Evolutionary conservation across 306 rosid species (phyloP).

Genomic region (Malus sieversii): DNA sequence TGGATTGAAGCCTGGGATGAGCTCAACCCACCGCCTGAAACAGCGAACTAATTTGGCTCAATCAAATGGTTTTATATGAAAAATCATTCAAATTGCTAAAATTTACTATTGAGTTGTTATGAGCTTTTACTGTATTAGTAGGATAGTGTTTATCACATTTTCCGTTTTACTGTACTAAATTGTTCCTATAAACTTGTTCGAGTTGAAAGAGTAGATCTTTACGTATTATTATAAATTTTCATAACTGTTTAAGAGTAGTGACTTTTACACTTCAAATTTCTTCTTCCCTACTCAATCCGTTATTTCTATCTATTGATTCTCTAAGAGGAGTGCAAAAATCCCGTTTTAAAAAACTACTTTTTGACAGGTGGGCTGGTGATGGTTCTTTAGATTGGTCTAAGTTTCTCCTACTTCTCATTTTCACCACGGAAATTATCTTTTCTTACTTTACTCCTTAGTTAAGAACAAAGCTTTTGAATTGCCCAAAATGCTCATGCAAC

Average conservation of each 20-base stretch:
- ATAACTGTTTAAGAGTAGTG: neutral
- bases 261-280: too few relatives aligned
- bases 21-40: conserved; percentile 41
- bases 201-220: too few relatives aligned
- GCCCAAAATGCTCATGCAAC: neutral
- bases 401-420: neutral
- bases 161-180: too few relatives aligned
- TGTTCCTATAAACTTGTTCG: too few relatives aligned
- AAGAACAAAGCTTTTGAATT: neutral
- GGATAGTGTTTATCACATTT: neutral
- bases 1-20: conserved; percentile 80
- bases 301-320: too few relatives aligned
- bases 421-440: neutral
- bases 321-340: neutral
- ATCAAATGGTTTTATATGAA: neutral
- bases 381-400: neutral
- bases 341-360: neutral
- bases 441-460: neutral
- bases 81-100: neutral
- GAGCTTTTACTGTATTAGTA: neutral
- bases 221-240: too few relatives aligned
- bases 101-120: neutral
- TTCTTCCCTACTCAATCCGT: neutral
- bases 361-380: neutral
- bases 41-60: neutral